Percentiles rank a stretch among this genome's conserved stretches.
These are phyloP conservation scores for Saccharomycopsis selenospora DNA, from an alignment of 805 yeast genomes.

Conservation along the genomic window DNA sequence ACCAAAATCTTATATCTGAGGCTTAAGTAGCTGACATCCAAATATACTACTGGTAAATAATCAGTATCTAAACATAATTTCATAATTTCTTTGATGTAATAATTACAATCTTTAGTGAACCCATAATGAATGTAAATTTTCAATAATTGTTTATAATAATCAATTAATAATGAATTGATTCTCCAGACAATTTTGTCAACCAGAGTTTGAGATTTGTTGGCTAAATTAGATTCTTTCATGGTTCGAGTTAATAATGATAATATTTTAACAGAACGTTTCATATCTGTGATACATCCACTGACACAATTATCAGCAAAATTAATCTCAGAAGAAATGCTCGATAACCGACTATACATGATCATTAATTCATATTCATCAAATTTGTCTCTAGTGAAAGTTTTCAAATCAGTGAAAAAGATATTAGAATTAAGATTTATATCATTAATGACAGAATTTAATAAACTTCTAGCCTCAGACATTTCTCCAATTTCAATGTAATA, in stretches of 20 bases:
- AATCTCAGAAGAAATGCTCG: neutral
- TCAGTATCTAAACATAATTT: conserved; percentile 30
- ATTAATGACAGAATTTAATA: neutral
- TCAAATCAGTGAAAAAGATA: neutral
- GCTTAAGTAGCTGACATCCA: conserved; percentile 21
- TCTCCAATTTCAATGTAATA: neutral
- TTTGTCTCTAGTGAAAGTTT: neutral
- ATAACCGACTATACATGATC: conserved; percentile 1
- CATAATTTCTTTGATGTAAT: conserved; percentile 44
- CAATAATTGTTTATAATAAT: conserved; percentile 30
- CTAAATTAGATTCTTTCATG: conserved; percentile 3
- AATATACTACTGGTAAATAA: conserved; percentile 26
- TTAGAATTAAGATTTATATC: neutral
- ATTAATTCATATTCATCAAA: conserved; percentile 1
- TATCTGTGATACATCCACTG: conserved; percentile 5
- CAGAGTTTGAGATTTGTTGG: conserved; percentile 29
- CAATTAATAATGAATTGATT: conserved; percentile 45
- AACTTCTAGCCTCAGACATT: neutral
- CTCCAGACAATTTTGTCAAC: conserved; percentile 43
- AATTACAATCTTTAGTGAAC: conserved; percentile 49
- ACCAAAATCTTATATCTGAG: conserved; percentile 25
- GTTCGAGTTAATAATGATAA: neutral
- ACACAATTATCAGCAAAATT: conserved; percentile 12
- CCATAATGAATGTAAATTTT: conserved; percentile 42
- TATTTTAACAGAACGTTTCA: conserved; percentile 1